Evolutionary conservation across 129 eudicot genomes (phyloP).

Genomic region (Helianthus annuus): DNA sequence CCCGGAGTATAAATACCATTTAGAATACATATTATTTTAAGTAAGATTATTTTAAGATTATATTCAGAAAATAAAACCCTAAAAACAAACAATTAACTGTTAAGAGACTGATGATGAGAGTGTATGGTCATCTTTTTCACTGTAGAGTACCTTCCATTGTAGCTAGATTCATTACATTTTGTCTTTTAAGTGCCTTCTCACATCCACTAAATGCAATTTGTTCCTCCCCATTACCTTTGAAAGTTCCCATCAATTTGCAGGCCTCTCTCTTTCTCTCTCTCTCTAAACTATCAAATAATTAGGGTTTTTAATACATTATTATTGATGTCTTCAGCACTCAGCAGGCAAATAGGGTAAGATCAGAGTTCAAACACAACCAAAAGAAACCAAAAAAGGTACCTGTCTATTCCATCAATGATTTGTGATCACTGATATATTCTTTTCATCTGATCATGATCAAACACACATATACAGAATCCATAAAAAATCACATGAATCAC

Average conservation of each 20-base stretch:
- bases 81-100: no score
- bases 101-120: no score
- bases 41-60: no score
- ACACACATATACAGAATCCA: conserved; percentile 3
- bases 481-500: background rate
- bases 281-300: background rate
- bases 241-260: background rate
- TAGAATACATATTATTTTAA: no score
- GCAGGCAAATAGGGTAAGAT: conserved; percentile 11
- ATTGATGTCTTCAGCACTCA: conserved; percentile 8
- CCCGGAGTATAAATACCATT: no score
- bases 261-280: no score
- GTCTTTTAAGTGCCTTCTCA: conserved; percentile 12
- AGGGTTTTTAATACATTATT: conserved; percentile 21
- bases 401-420: conserved; percentile 15
- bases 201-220: conserved; percentile 26
- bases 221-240: background rate
- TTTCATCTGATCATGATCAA: no score
- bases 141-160: background rate
- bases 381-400: conserved; percentile 14
- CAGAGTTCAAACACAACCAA: no score
- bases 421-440: no score
- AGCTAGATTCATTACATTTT: conserved; percentile 12
- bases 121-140: background rate
- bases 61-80: no score